Evolutionary conservation across 345 rosid genomes (phyloP).

Genomic region (Lepidium sativum): DNA sequence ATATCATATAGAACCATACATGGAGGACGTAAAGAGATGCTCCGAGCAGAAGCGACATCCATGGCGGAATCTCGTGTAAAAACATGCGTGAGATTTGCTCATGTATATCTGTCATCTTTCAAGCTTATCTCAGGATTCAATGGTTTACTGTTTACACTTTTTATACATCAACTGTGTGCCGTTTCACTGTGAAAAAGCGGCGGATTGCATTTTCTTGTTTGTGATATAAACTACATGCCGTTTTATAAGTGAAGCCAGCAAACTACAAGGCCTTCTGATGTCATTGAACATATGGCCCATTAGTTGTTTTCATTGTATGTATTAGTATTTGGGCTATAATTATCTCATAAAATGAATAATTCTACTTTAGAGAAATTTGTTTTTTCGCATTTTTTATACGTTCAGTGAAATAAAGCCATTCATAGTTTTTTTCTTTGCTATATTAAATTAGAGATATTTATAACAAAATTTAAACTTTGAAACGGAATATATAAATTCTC

Average conservation of each 20-base stretch:
- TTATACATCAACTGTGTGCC: not conserved
- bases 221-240: conserved; percentile 9
- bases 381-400: too few relatives aligned
- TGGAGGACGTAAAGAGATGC: conserved; percentile 21
- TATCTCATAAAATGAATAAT: too few relatives aligned
- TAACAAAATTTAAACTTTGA: not conserved
- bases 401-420: too few relatives aligned
- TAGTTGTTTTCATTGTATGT: not conserved
- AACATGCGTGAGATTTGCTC: conserved; percentile 22
- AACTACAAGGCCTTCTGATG: not conserved
- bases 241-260: not conserved
- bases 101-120: conserved; percentile 44
- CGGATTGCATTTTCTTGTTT: not conserved
- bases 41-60: conserved; percentile 41
- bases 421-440: too few relatives aligned
- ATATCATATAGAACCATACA: conserved; percentile 18
- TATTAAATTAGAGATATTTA: too few relatives aligned
- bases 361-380: too few relatives aligned
- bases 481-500: not conserved
- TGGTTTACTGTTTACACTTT: conserved; percentile 16
- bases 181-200: not conserved
- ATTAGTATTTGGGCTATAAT: not conserved
- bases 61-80: conserved; percentile 30
- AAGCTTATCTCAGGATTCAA: conserved; percentile 12
- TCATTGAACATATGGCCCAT: not conserved